Base-by-base conservation (phyloP, 2,329 filamentous ascomycete species). In the Calonectria naviculata region DNA sequence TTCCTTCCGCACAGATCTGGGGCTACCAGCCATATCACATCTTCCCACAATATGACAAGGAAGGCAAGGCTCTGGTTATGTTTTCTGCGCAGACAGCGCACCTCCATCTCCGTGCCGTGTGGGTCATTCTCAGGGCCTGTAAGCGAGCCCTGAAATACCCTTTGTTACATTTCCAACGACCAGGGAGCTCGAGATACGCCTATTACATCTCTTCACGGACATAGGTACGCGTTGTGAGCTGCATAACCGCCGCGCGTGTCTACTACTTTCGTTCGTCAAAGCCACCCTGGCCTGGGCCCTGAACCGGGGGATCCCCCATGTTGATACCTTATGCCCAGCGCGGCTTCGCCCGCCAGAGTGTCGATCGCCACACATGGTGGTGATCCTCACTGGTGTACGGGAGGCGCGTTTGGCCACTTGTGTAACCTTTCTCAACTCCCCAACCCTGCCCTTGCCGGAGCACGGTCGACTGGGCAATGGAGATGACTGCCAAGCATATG, bases 341-440 rank as follows among this genome's bases (percentile, higher is more conserved):
- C 56, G 56, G 52, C 67, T 67, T 62, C 52, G 49, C 67, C 70
- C 56, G 31, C 41, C 38, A 63, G 38, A 9, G 34, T 29, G 38
- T 70, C 64, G 58, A 75, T 71, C 65, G 24, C 71, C 62, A 65
- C 67, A 56, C 34, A 36, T 46, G 42, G 63, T 26, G 63, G 29
- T 42, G 67, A 67, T 67, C 61, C 15, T 72, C 58, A 41, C 42
- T 70, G 72, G 42, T 31, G 41, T 65, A 52, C 47, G 24, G 42
- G 21, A 72, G 61, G 67, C 47, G 29, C 41, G n/a, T 42, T 65
- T 19, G 36, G 46, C 26, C 36, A 49, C 34, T 62, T 62, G 62
- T 71, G 63, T 62, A 66, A 71, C 63, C 67, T 49, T 56, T 63
- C 26, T 49, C 31, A 61, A 68, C 46, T 62, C 24, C 44, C 24